Evolutionary conservation across 2,329 filamentous ascomycete species (phyloP), one percentile per base, ranked within the genome.

Genomic region (Sporothrix euskadiensis): DNA sequence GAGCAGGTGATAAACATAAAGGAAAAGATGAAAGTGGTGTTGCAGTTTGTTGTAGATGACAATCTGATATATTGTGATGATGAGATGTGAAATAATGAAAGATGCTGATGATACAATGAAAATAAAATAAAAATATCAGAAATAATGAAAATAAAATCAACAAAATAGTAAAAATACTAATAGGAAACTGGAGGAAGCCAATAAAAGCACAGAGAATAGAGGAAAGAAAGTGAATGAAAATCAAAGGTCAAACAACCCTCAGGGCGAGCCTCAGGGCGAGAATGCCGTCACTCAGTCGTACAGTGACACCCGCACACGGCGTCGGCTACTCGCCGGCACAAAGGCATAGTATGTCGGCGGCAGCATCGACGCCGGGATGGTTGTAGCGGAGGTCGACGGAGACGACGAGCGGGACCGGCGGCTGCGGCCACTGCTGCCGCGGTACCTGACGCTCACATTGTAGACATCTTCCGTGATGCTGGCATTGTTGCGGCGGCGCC

Each of bases 391-490:
- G 1, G 57, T n/a, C 2, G 61, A 19, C 0, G 39, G 41, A 7
- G 22, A 16, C n/a, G 39, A 14, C 9, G 10, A 63, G 5, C 19
- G n/a, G 4, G 32, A 12, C 2, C 35, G 59, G 7, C 59, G 22
- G 59, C 35, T 22, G 14, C 39, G 7, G 39, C 61, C 19, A 8
- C 61, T 30, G 61, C 61, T 10, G 1, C 59, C 6, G 22, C 61
- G 61, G 61, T 66, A 66, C 39, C 61, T 39, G 10, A 66, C 39
- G 61, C 61, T 66, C 61, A 66, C 61, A 44, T 47, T 66, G 61
- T 66, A 66, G 39, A 66, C 61, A 5, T 66, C 39, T 4, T 66
- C 61, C 9, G 14, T 39, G 7, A 1, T 6, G 19, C 4, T 9
- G 26, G 22, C 22, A 14, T 57, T 57, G 61, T 41, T 41, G 61